Percentiles rank a stretch among this genome's conserved stretches.
Evolutionary conservation across 2,329 filamentous ascomycete species (phyloP).

Genomic region (Alternaria sp.): DNA sequence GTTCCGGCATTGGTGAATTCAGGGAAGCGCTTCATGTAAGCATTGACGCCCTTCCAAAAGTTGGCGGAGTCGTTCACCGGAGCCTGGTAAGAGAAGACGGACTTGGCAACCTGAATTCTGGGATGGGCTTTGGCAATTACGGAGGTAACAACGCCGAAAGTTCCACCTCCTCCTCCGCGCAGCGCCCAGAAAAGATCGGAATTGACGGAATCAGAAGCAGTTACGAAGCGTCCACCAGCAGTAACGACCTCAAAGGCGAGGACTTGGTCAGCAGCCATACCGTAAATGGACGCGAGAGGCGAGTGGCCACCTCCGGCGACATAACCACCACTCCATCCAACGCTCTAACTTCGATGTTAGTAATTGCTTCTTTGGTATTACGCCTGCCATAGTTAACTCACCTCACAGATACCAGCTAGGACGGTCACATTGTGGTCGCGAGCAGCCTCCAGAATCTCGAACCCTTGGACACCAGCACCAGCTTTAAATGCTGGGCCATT

Average conservation of each 20-base stretch:
- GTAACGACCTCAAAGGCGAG: constrained; percentile 39
- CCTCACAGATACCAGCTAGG: constrained; percentile 22
- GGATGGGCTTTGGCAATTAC: constrained; percentile 31
- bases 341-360: constrained; percentile 33
- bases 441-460: constrained; percentile 33
- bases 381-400: constrained; percentile 31
- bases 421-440: constrained; percentile 36
- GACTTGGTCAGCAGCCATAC: constrained; percentile 39
- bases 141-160: constrained; percentile 33
- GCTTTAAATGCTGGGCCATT: constrained; percentile 35
- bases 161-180: constrained; percentile 31
- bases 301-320: constrained; percentile 38
- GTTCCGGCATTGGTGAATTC: constrained; percentile 26
- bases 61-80: constrained; percentile 24
- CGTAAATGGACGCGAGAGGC: constrained; percentile 25
- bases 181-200: constrained; percentile 32
- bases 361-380: background rate
- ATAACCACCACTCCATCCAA: constrained; percentile 27
- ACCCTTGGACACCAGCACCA: constrained; percentile 36
- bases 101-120: constrained; percentile 30
- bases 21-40: constrained; percentile 26
- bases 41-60: constrained; percentile 34
- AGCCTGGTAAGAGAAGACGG: constrained; percentile 38
- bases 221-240: constrained; percentile 34
- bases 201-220: constrained; percentile 27